Evolutionary conservation across 345 rosid species (phyloP).

Genomic region (Clausena lansium): DNA sequence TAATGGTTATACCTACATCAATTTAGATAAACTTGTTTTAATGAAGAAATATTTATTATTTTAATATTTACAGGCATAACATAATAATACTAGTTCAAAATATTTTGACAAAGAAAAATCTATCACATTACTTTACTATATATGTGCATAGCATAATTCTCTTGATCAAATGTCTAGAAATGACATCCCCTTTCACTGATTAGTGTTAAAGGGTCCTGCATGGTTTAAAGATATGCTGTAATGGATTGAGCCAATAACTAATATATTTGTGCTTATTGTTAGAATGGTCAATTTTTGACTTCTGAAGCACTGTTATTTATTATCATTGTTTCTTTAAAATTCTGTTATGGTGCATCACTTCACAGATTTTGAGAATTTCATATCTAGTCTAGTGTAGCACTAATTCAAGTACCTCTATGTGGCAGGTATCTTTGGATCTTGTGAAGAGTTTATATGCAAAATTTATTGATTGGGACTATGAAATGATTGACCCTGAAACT

Average conservation of each 20-base stretch:
- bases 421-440: slow-evolving; percentile 92
- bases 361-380: background rate
- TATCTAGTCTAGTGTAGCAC: background rate
- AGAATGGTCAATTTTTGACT: slow-evolving; percentile 2
- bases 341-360: background rate
- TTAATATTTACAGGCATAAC: background rate
- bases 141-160: background rate
- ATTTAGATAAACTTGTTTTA: background rate
- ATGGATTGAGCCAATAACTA: background rate
- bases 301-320: background rate
- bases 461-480: slow-evolving; percentile 86
- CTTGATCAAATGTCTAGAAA: slow-evolving; percentile 1
- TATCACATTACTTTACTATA: background rate
- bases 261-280: background rate
- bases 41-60: background rate
- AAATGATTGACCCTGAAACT: slow-evolving; percentile 88
- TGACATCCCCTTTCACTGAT: background rate
- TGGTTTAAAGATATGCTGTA: background rate
- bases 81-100: background rate
- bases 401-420: slow-evolving; percentile 12
- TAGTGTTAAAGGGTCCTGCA: background rate
- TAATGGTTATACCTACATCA: background rate
- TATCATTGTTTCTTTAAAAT: background rate
- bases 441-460: slow-evolving; percentile 94
- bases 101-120: background rate